Percentiles rank a stretch among this genome's conserved stretches.
Conservation (phyloP, 225 moss, liverwort and hornwort genomes). For the Pseudoscleropodium purum region DNA sequence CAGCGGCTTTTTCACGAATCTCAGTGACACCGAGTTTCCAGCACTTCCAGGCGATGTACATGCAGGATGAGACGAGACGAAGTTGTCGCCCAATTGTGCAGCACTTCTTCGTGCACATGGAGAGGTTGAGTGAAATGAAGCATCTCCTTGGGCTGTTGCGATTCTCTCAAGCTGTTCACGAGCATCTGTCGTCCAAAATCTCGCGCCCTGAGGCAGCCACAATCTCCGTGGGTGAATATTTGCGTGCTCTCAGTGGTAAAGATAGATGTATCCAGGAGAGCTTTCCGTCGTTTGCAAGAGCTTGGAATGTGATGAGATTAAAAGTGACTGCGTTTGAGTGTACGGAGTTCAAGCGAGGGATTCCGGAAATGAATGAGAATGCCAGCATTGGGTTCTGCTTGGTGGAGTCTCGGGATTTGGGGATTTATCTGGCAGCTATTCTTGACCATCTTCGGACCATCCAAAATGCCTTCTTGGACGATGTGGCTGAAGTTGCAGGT, state of each 20-base stretch:
- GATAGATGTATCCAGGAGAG: background rate
- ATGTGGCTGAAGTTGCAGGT: background rate
- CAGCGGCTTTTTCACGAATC: conserved; percentile 23
- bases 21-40: conserved; percentile 10
- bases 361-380: conserved; percentile 24
- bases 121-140: conserved; percentile 26
- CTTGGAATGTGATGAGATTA: conserved; percentile 34
- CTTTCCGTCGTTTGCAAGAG: conserved; percentile 24
- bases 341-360: conserved; percentile 28
- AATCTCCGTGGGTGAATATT: conserved; percentile 8
- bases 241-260: background rate
- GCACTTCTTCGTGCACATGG: conserved; percentile 14
- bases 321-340: conserved; percentile 41
- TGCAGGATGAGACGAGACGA: conserved; percentile 24
- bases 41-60: conserved; percentile 18
- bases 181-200: conserved; percentile 23
- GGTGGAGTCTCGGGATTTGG: conserved; percentile 36
- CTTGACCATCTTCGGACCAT: conserved; percentile 30
- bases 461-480: conserved; percentile 25
- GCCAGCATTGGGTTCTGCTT: conserved; percentile 28
- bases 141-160: conserved; percentile 19
- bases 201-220: conserved; percentile 28
- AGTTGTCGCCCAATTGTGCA: conserved; percentile 1
- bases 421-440: conserved; percentile 38
- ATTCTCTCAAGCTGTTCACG: conserved; percentile 24